A percentile compares a stretch with the other conserved stretches of the same genome.
Evolutionary conservation across 2,329 filamentous ascomycete genomes (phyloP).

Genomic region (Tolypocladium endophyticum): DNA sequence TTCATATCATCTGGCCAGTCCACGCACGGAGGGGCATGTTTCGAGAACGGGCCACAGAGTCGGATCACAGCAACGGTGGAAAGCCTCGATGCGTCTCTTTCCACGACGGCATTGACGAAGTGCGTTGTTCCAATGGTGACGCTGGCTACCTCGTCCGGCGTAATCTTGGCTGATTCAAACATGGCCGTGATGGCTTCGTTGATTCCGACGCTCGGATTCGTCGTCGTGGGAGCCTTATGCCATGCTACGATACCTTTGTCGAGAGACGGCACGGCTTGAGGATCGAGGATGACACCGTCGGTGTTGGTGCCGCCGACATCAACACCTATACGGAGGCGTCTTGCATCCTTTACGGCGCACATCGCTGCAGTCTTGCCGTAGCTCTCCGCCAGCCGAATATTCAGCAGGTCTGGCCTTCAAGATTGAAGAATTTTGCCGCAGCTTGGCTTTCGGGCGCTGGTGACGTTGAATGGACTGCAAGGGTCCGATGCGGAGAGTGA

Average conservation of each 20-base stretch:
- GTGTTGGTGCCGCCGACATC: conserved; percentile 43
- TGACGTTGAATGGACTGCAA: not conserved
- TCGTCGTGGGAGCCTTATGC: conserved; percentile 38
- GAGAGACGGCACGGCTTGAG: conserved; percentile 18
- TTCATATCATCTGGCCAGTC: conserved; percentile 43
- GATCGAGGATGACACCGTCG: conserved; percentile 40
- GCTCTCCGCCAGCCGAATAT: not conserved
- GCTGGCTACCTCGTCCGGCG: conserved; percentile 28
- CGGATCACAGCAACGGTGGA: conserved; percentile 42
- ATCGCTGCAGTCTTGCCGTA: not conserved
- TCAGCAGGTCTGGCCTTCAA: not conserved
- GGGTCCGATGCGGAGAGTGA: not conserved
- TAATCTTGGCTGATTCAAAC: conserved; percentile 22
- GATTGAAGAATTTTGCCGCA: not conserved
- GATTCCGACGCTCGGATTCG: conserved; percentile 36
- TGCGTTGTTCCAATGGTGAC: conserved; percentile 47
- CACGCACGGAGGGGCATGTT: conserved; percentile 37
- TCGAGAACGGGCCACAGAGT: conserved; percentile 42
- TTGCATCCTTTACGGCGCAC: not conserved
- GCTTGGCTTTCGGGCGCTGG: not conserved
- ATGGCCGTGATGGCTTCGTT: conserved; percentile 31
- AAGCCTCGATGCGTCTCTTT: conserved; percentile 37
- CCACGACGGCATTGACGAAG: conserved; percentile 48
- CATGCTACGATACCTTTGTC: conserved; percentile 35
- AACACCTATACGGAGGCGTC: conserved; percentile 29